Conservation (phyloP, 2,329 filamentous ascomycete species). For the Pestalotiopsis sp. region DNA sequence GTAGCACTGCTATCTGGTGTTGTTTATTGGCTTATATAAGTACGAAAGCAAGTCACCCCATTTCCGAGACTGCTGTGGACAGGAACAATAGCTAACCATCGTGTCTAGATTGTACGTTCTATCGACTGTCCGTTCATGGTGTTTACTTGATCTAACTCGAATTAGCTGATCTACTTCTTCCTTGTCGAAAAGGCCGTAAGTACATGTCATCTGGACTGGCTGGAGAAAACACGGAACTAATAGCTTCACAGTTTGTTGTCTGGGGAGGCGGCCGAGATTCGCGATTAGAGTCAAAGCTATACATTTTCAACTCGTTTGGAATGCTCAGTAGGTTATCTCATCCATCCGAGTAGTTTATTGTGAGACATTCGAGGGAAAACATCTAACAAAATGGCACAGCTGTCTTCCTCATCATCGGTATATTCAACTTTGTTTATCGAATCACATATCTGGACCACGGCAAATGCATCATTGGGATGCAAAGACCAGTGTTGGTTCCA, state of each 20-base stretch:
- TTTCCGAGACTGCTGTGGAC: background rate
- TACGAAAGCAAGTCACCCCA: slow-evolving; percentile 53
- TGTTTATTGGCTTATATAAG: slow-evolving; percentile 65
- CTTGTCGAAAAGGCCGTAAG: slow-evolving; percentile 65
- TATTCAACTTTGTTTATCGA: slow-evolving; percentile 64
- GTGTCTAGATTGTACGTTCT: slow-evolving; percentile 33
- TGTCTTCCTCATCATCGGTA: slow-evolving; percentile 48
- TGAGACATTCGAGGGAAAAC: background rate
- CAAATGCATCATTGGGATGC: slow-evolving; percentile 66
- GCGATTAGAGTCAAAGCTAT: slow-evolving; percentile 59
- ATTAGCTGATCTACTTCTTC: slow-evolving; percentile 62
- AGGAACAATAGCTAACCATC: background rate
- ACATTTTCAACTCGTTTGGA: slow-evolving; percentile 63
- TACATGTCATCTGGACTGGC: slow-evolving; percentile 3
- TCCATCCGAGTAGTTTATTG: background rate
- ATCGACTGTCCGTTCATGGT: background rate
- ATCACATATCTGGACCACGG: slow-evolving; percentile 58
- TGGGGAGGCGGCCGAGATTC: slow-evolving; percentile 47
- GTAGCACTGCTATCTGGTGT: slow-evolving; percentile 60
- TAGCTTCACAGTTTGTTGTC: slow-evolving; percentile 54
- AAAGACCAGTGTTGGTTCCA: slow-evolving; percentile 60
- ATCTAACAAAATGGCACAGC: slow-evolving; percentile 24
- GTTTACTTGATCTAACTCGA: background rate
- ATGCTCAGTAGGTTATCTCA: slow-evolving; percentile 46
- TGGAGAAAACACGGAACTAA: background rate